phyloP scores from a whole-genome alignment of 352 stramenopile genomes.

The Globisporangium polare region DNA sequence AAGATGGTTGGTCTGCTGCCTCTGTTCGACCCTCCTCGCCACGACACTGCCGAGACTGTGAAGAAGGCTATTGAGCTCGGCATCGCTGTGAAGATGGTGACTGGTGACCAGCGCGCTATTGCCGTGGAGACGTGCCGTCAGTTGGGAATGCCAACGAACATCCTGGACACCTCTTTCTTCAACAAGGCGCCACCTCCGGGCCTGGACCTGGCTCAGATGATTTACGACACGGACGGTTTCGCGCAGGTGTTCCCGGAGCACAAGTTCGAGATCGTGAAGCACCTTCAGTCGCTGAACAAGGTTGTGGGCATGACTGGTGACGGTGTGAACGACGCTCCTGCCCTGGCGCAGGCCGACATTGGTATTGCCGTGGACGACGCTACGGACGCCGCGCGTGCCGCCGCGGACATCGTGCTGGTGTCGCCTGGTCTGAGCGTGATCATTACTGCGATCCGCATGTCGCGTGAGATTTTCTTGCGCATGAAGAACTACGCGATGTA shows the following conservation, averaged over 20 bases:
- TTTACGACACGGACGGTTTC: constrained; percentile 93
- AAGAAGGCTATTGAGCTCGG: constrained; percentile 86
- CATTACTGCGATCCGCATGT: constrained; percentile 88
- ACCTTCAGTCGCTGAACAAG: constrained; percentile 84
- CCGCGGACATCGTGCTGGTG: constrained; percentile 87
- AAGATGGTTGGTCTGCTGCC: constrained; percentile 91
- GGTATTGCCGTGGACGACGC: constrained; percentile 90
- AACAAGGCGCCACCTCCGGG: constrained; percentile 60
- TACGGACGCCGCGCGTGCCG: constrained; percentile 86
- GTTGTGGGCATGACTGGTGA: constrained; percentile 84
- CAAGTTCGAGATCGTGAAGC: constrained; percentile 91
- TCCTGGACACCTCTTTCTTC: constrained; percentile 78
- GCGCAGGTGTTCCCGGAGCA: constrained; percentile 91
- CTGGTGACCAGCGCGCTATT: constrained; percentile 92
- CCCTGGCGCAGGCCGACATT: constrained; percentile 87
- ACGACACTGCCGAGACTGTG: constrained; percentile 92
- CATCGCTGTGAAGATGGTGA: constrained; percentile 95
- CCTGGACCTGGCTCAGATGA: constrained; percentile 72
- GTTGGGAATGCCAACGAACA: constrained; percentile 88
- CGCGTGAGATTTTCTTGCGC: constrained; percentile 85
- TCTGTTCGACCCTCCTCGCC: constrained; percentile 92
- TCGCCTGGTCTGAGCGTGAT: constrained; percentile 84
- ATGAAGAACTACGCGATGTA: constrained; percentile 94
- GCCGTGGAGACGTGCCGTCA: constrained; percentile 89
- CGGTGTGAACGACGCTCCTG: constrained; percentile 91